Evolutionary conservation across 192 early-diverging fungal genomes (phyloP).

Genomic region (Linnemannia schmuckeri): DNA sequence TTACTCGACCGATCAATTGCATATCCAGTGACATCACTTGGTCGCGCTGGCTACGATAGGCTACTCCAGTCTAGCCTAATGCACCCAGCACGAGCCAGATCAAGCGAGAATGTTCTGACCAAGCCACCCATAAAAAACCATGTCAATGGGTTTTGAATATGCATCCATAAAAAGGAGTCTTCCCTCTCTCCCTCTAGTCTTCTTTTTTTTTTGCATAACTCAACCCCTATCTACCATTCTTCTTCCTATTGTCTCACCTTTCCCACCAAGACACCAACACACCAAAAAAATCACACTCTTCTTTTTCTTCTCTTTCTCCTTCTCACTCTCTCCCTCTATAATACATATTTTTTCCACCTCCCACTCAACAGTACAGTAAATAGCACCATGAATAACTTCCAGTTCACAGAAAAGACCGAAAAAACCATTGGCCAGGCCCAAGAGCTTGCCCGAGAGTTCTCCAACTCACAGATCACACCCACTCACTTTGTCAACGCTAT

Average conservation of each 20-base stretch:
- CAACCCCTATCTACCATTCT: neutral
- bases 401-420: slow-evolving; percentile 92
- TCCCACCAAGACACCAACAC: neutral
- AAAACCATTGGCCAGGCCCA: slow-evolving; percentile 74
- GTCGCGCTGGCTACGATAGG: neutral
- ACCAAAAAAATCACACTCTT: neutral
- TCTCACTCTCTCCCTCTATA: neutral
- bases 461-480: slow-evolving; percentile 83
- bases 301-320: neutral
- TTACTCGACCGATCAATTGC: neutral
- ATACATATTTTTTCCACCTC: neutral
- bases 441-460: slow-evolving; percentile 80
- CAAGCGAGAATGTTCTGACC: neutral
- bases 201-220: no score
- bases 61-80: no score
- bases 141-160: no score
- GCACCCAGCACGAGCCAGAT: neutral
- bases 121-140: neutral
- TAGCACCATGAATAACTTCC: slow-evolving; percentile 64
- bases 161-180: neutral
- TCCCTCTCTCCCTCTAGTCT: neutral
- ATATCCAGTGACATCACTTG: neutral
- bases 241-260: neutral
- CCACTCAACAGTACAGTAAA: neutral
- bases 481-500: slow-evolving; percentile 86